Conservation (phyloP, 495 filamentous ascomycete species). For the Ramalina peruviana region DNA sequence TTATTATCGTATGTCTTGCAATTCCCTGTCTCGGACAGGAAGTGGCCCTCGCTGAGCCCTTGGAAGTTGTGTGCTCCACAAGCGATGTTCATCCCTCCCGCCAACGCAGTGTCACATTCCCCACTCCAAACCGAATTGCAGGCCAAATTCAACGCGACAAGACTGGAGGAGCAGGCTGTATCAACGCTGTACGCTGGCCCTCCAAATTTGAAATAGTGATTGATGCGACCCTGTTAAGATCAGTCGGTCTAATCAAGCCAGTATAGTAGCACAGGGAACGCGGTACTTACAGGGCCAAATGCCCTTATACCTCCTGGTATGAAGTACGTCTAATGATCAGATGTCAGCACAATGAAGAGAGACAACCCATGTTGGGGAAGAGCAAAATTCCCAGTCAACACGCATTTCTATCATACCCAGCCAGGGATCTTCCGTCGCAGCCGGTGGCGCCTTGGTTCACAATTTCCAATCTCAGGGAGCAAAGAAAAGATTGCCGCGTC, state of each 20-base stretch:
- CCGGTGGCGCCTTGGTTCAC: too few relatives aligned
- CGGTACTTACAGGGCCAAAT: conserved; percentile 19
- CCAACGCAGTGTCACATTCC: conserved; percentile 26
- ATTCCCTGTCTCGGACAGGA: conserved; percentile 25
- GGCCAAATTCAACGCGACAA: conserved; percentile 22
- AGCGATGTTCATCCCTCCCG: conserved; percentile 27
- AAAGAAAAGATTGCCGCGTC: too few relatives aligned
- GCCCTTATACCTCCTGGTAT: conserved; percentile 26
- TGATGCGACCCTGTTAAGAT: conserved; percentile 15
- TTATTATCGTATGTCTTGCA: conserved; percentile 30
- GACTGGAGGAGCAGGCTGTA: conserved; percentile 25
- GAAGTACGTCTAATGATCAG: conserved; percentile 20
- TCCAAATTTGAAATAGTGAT: conserved; percentile 18
- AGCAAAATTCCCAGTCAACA: too few relatives aligned
- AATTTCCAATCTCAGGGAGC: too few relatives aligned
- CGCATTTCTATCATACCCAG: too few relatives aligned
- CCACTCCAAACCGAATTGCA: conserved; percentile 24
- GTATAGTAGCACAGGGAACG: too few relatives aligned
- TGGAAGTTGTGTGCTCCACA: conserved; percentile 22
- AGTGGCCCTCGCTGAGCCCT: conserved; percentile 22
- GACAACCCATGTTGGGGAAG: too few relatives aligned
- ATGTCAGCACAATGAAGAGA: too few relatives aligned
- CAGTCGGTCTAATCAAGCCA: too few relatives aligned
- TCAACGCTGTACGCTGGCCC: conserved; percentile 19
- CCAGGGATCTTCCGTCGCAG: too few relatives aligned